A percentile compares a stretch with the other conserved stretches of the same genome.
These are phyloP conservation scores for Panicum hallii DNA, from an alignment of 202 grass and related monocot species.

Conservation along the genomic window DNA sequence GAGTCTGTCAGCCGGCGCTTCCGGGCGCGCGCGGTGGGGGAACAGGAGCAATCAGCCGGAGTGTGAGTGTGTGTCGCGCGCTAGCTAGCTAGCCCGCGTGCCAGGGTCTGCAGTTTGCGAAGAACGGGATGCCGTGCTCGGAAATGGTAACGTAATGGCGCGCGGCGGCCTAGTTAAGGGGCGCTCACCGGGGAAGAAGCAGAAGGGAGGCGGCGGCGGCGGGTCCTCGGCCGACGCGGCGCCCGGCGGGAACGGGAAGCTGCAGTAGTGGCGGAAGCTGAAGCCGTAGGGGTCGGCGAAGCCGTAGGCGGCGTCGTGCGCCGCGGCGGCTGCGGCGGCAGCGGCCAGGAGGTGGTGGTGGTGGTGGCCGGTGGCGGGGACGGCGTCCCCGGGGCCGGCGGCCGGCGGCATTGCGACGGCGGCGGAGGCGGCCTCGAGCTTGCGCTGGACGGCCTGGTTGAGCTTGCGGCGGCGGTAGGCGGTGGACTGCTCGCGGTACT, in stretches of 20 bases:
- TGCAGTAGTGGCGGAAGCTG: constrained; percentile 44
- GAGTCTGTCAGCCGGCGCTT: background rate
- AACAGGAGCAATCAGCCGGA: no score
- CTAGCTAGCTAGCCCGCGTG: background rate
- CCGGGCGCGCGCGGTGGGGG: no score
- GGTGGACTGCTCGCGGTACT: constrained; percentile 86
- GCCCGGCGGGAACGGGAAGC: constrained; percentile 32
- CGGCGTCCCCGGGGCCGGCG: background rate
- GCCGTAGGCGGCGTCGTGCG: constrained; percentile 25
- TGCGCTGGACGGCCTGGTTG: constrained; percentile 69
- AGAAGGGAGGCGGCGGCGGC: constrained; percentile 12
- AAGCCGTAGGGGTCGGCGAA: constrained; percentile 34
- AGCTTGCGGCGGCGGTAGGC: constrained; percentile 80
- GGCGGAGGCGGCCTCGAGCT: constrained; percentile 46
- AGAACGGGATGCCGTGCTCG: background rate
- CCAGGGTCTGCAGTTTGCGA: background rate
- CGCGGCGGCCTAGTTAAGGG: background rate
- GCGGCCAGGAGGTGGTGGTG: constrained; percentile 1
- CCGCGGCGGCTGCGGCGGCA: constrained; percentile 17
- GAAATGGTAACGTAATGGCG: background rate
- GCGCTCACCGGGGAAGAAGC: constrained; percentile 56
- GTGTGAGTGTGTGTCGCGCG: background rate
- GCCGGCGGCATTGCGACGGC: constrained; percentile 8
- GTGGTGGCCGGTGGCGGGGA: background rate
- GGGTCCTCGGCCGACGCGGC: constrained; percentile 28